Percentiles rank a stretch among this genome's conserved stretches.
Evolutionary conservation across 1,284 basidiomycete genomes (phyloP).

Genomic region (Volvariella volvacea): DNA sequence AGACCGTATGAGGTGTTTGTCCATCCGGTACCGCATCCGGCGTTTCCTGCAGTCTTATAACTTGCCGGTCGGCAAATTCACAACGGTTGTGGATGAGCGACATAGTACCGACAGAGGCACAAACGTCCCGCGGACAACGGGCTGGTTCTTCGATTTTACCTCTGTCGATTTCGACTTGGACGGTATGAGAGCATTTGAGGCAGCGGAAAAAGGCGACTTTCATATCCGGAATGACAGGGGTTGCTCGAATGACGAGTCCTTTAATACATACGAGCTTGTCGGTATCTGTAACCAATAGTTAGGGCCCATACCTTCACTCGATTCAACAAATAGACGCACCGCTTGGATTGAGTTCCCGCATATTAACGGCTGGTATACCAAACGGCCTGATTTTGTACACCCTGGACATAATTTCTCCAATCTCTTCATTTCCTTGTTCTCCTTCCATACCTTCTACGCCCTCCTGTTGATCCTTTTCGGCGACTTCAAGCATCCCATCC

Average conservation of each 20-base stretch:
- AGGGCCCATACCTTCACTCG: conserved; percentile 5
- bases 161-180: conserved; percentile 92
- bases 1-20: conserved; percentile 96
- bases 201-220: conserved; percentile 98
- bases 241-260: conserved; percentile 95
- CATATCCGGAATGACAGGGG: conserved; percentile 98
- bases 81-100: conserved; percentile 95
- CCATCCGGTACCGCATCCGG: conserved; percentile 97
- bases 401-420: conserved; percentile 71
- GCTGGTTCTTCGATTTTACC: conserved; percentile 93
- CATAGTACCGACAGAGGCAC: conserved; percentile 84
- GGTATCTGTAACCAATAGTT: conserved; percentile 58
- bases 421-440: conserved; percentile 68
- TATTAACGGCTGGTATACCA: conserved; percentile 78
- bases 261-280: conserved; percentile 96
- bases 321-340: conserved; percentile 40
- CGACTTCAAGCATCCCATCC: conserved; percentile 80
- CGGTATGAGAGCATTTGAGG: conserved; percentile 91
- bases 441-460: conserved; percentile 67
- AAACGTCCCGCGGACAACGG: conserved; percentile 90
- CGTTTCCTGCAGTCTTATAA: conserved; percentile 93
- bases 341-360: conserved; percentile 86
- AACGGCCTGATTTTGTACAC: conserved; percentile 93
- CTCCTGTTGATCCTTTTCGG: conserved; percentile 69
- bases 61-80: conserved; percentile 93